A percentile compares a stretch with the other conserved stretches of the same genome.
Evolutionary conservation across 1,284 basidiomycete species (phyloP).

Genomic region (Boletus sp.): DNA sequence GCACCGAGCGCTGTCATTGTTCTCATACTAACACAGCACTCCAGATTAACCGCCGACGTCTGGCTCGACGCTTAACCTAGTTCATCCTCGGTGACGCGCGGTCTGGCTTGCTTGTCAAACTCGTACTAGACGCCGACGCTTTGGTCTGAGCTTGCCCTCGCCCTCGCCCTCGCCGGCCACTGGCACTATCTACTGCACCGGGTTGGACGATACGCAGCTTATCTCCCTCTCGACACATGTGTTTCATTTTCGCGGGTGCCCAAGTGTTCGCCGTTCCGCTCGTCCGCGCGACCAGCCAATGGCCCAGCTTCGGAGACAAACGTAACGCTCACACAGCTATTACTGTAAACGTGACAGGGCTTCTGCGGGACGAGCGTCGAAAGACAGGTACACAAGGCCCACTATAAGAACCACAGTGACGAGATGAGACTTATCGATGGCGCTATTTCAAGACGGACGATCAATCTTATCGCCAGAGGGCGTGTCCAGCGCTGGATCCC

Average conservation of each 20-base stretch:
- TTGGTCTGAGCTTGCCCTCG: no score
- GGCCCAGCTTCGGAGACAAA: neutral
- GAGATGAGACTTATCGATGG: neutral
- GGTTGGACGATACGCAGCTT: constrained; percentile 1
- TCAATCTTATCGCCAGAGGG: no score
- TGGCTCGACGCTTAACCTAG: no score
- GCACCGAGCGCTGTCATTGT: constrained; percentile 1
- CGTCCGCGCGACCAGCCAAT: constrained; percentile 1
- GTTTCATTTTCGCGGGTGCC: constrained; percentile 6
- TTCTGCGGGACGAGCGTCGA: no score
- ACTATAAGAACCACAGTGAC: no score
- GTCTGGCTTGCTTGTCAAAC: no score
- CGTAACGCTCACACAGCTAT: neutral
- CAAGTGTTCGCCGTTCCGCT: constrained; percentile 6
- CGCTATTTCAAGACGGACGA: no score
- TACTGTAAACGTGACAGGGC: neutral
- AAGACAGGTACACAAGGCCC: neutral
- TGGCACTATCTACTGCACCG: neutral
- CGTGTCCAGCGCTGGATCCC: no score
- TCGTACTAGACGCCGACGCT: no score
- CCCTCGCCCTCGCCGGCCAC: neutral
- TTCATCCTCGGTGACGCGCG: no score
- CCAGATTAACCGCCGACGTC: neutral
- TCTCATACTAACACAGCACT: constrained; percentile 1
- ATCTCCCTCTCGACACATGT: neutral